These are phyloP conservation scores for Geotrichum bryndzae DNA, from an alignment of 1,139 yeast genomes.

Conservation along the genomic window DNA sequence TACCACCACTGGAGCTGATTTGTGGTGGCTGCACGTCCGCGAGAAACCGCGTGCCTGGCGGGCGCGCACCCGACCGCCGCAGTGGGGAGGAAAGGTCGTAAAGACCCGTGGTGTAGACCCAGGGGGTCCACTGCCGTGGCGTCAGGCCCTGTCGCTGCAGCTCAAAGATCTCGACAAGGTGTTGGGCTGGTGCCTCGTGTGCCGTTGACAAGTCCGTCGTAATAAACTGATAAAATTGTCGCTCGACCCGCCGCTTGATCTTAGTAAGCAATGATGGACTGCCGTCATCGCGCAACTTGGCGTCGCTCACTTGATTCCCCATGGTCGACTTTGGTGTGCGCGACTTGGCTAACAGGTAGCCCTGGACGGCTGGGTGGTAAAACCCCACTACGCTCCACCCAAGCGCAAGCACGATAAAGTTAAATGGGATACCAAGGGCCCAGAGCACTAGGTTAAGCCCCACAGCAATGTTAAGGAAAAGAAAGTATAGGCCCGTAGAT, in stretches of 20 bases:
- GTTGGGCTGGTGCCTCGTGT: constrained; percentile 53
- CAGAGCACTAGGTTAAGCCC: not conserved
- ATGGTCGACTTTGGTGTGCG: constrained; percentile 22
- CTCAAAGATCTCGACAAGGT: constrained; percentile 66
- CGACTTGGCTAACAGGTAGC: constrained; percentile 50
- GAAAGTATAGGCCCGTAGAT: constrained; percentile 50
- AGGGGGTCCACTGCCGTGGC: constrained; percentile 55
- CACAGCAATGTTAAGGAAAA: constrained; percentile 35
- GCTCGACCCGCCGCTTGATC: constrained; percentile 21
- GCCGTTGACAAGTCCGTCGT: constrained; percentile 56
- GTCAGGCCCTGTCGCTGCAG: constrained; percentile 61
- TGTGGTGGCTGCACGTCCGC: constrained; percentile 59
- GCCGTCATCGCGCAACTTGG: constrained; percentile 41
- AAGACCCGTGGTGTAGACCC: constrained; percentile 43
- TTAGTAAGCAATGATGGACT: constrained; percentile 42
- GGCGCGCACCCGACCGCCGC: constrained; percentile 55
- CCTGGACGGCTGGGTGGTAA: constrained; percentile 58
- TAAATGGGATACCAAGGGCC: not conserved
- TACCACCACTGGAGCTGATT: not conserved
- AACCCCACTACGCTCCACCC: constrained; percentile 57
- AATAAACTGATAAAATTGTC: constrained; percentile 37
- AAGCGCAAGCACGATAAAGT: not conserved
- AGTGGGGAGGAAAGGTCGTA: constrained; percentile 49
- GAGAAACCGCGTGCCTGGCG: constrained; percentile 57
- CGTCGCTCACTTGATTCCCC: not conserved